Evolutionary conservation across 1,284 basidiomycete species (phyloP), one percentile per base, ranked within the genome.

Genomic region (Marasmius oreades): DNA sequence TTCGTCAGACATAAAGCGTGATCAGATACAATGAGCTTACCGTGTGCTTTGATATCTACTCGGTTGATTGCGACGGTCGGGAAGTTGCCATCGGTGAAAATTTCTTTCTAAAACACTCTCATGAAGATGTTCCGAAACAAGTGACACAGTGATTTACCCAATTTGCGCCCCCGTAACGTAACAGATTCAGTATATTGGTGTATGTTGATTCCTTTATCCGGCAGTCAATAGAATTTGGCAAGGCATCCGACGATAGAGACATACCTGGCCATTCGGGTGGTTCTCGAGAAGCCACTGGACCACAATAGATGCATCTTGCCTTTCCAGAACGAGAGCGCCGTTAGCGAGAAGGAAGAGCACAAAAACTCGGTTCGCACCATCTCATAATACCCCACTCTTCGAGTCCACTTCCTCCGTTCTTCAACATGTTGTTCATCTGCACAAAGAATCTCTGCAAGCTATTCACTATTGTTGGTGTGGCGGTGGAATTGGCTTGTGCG

Each of bases 21-120:
- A 31, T 10, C 10, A 36, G 33, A 26, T 12, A 22, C 14, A 11
- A 11, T 20, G n/a, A 20, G 42, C 44, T 20, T 28, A 46, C 59
- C 59, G 20, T 61, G 59, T 12, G 45, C 48, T 2, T 52, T 55
- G 42, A 61, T 58, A 24, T 61, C 59, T 31, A 58, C 52, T 16
- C 37, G 43, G 39, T 58, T 61, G 8, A 58, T 28, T 11, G 59
- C 54, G 20, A 10, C 34, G 6, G 56, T 58, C 14, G 59, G 59
- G 22, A 61, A 58, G 6, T 46, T 50, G 3, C 51, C 57, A 6
- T 18, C 5, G 12, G 47, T 36, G 52, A 61, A 61, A 24, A 34
- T 48, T 34, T 36, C 22, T 22, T 45, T 58, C 59, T 53, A 56
- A 11, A 47, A 22, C 11, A 22, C 12, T 16, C 26, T 43, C 12